Evolutionary conservation across 2,329 filamentous ascomycete species (phyloP).

Genomic region (Penicillium occitanis): DNA sequence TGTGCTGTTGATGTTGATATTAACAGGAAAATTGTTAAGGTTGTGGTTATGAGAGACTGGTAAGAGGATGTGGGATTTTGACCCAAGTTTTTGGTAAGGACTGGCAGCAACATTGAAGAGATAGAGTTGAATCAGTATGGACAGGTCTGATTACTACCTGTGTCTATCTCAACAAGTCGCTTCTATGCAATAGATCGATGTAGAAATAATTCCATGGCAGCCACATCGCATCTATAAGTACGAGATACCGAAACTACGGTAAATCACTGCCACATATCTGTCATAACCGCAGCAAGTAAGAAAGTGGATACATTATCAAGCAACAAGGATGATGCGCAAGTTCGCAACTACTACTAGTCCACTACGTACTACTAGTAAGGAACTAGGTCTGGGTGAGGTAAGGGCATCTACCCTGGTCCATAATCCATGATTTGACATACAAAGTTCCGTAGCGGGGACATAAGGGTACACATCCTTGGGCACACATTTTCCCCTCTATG

Average conservation of each 20-base stretch:
- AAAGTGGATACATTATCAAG: not conserved
- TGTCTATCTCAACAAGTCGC: not conserved
- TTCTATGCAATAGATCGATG: not conserved
- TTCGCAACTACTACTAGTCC: not conserved
- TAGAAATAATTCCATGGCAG: not conserved
- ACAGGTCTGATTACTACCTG: not conserved
- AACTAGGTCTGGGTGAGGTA: slow-evolving; percentile 1
- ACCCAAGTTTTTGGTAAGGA: not conserved
- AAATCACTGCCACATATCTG: not conserved
- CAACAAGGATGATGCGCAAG: not conserved
- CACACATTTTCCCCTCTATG: not conserved
- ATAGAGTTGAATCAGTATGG: not conserved
- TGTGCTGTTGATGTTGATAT: not conserved
- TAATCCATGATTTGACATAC: not conserved
- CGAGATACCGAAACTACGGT: not conserved
- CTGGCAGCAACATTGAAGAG: not conserved
- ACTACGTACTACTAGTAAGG: not conserved
- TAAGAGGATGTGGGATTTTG: not conserved
- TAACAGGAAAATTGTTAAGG: not conserved
- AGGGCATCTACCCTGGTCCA: slow-evolving; percentile 7
- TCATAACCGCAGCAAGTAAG: not conserved
- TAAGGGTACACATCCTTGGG: not conserved
- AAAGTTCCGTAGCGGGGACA: not conserved
- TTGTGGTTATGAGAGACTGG: not conserved
- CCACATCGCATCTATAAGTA: slow-evolving; percentile 5